phyloP scores from a whole-genome alignment of 164 flowering plant species.

The Tetrastigma voinierianum region DNA sequence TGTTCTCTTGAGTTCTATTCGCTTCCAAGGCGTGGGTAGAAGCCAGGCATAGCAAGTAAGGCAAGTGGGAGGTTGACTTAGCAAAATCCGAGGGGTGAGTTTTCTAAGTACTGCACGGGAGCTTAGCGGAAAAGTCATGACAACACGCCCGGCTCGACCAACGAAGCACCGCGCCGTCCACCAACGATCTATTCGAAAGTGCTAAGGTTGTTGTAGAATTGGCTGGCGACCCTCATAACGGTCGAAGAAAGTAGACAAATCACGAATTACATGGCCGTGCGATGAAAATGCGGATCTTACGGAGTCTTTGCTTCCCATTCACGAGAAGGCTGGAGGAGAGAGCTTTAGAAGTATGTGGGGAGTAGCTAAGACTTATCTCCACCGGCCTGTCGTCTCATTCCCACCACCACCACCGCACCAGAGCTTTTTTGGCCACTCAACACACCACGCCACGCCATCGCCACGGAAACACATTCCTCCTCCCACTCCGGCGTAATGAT shows the following conservation, averaged over 20 bases:
- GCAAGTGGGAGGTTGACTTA: too few relatives aligned
- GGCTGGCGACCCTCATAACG: slow-evolving; percentile 37
- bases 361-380: slow-evolving; percentile 55
- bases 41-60: too few relatives aligned
- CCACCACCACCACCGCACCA: slow-evolving; percentile 37
- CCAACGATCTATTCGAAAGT: slow-evolving; percentile 41
- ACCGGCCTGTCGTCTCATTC: too few relatives aligned
- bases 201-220: slow-evolving; percentile 61
- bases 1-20: too few relatives aligned
- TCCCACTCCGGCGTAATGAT: slow-evolving; percentile 11
- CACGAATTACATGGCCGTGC: slow-evolving; percentile 38
- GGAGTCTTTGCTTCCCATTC: slow-evolving; percentile 40
- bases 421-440: slow-evolving; percentile 8
- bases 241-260: slow-evolving; percentile 36
- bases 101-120: too few relatives aligned
- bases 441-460: too few relatives aligned
- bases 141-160: not conserved
- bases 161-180: slow-evolving; percentile 23
- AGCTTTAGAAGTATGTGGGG: slow-evolving; percentile 31
- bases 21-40: too few relatives aligned
- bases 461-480: not conserved
- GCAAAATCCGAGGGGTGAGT: too few relatives aligned
- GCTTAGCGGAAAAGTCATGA: too few relatives aligned
- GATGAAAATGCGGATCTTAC: slow-evolving; percentile 42
- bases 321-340: slow-evolving; percentile 50